phyloP scores from a whole-genome alignment of 345 rosid species.

The Bretschneidera sinensis region DNA sequence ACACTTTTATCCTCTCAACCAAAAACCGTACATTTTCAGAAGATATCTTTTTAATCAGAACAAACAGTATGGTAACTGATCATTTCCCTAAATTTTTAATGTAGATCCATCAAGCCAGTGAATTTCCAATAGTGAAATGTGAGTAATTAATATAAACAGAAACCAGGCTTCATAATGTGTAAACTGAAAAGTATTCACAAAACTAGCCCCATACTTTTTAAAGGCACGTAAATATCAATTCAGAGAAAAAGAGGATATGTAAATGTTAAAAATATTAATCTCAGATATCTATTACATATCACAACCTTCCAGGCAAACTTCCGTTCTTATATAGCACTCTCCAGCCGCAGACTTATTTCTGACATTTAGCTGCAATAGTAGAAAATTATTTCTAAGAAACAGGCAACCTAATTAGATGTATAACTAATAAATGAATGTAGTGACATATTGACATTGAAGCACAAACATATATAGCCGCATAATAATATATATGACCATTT shows the following conservation, averaged over 20 bases:
- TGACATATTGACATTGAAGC: constrained; percentile 3
- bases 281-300: neutral
- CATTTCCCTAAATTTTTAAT: neutral
- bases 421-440: constrained; percentile 10
- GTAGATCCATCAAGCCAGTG: constrained; percentile 6
- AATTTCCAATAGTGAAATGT: neutral
- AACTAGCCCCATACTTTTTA: neutral
- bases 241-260: neutral
- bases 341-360: constrained; percentile 94
- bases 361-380: constrained; percentile 66
- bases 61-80: neutral
- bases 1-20: too few relatives aligned
- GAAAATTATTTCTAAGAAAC: constrained; percentile 8
- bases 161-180: constrained; percentile 11
- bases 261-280: too few relatives aligned
- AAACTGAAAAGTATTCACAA: neutral
- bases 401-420: constrained; percentile 6
- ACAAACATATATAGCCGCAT: neutral
- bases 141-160: constrained; percentile 6
- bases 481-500: neutral
- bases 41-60: too few relatives aligned
- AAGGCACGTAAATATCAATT: neutral
- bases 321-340: constrained; percentile 87
- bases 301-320: constrained; percentile 92
- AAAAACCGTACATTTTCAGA: neutral